These are phyloP conservation scores for Paraphoma chrysanthemicola DNA, from an alignment of 2,329 filamentous ascomycete species.

Conservation along the genomic window DNA sequence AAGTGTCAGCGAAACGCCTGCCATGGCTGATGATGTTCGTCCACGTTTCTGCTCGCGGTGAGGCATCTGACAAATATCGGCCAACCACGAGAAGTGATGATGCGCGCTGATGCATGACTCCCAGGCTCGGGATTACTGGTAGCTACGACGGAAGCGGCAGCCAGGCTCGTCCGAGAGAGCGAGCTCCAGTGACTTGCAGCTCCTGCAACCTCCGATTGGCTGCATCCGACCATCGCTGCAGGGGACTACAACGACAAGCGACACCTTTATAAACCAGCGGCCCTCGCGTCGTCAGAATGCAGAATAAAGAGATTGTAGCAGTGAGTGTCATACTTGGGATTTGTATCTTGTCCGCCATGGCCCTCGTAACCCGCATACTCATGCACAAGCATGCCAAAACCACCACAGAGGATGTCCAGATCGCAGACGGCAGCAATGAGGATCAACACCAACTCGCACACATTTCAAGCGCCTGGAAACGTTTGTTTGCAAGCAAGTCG, in stretches of 20 bases:
- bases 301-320: conserved; percentile 21
- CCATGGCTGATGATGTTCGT: conserved; percentile 1
- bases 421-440: conserved; percentile 18
- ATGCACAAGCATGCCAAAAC: conserved; percentile 33
- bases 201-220: conserved; percentile 38
- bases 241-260: conserved; percentile 20
- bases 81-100: conserved; percentile 12
- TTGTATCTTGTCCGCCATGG: conserved; percentile 29
- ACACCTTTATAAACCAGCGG: conserved; percentile 23
- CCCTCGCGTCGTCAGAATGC: conserved; percentile 17
- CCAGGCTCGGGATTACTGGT: conserved; percentile 1
- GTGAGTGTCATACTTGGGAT: conserved; percentile 20
- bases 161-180: conserved; percentile 23
- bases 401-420: conserved; percentile 11
- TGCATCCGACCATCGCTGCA: conserved; percentile 7
- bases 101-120: conserved; percentile 20
- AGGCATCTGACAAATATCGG: conserved; percentile 12
- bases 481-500: conserved; percentile 26
- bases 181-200: conserved; percentile 18
- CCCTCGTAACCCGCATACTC: conserved; percentile 35
- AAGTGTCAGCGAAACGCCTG: not conserved
- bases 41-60: conserved; percentile 1
- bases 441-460: conserved; percentile 18
- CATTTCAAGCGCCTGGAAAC: conserved; percentile 26
- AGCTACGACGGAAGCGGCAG: conserved; percentile 17